These are phyloP conservation scores for Vitis hybrid DNA, from an alignment of 177 flowering plant genomes.

Conservation along the genomic window DNA sequence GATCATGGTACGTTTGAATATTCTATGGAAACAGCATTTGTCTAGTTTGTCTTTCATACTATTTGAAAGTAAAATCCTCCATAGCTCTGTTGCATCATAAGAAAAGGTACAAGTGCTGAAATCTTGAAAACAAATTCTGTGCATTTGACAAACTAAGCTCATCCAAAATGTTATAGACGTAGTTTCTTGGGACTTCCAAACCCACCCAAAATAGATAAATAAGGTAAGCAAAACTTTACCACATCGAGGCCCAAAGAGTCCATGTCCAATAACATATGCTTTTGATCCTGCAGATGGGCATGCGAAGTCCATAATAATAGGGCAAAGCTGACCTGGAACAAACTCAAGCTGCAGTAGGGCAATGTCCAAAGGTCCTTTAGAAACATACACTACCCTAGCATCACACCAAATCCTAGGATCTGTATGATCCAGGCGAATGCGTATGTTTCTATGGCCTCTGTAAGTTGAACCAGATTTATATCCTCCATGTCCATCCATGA, in stretches of 20 bases:
- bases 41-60: not conserved
- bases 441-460: slow-evolving; percentile 43
- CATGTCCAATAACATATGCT: slow-evolving; percentile 89
- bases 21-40: not conserved
- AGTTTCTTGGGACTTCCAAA: not conserved
- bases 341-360: slow-evolving; percentile 77
- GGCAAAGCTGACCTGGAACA: slow-evolving; percentile 59
- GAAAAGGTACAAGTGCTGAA: not conserved
- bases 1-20: not conserved
- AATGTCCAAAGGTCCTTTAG: slow-evolving; percentile 83
- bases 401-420: slow-evolving; percentile 78
- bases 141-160: not conserved
- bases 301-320: slow-evolving; percentile 48
- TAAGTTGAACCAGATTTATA: slow-evolving; percentile 16
- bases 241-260: slow-evolving; percentile 86
- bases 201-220: not conserved
- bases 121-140: not conserved
- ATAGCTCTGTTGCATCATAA: not conserved
- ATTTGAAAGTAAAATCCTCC: not conserved
- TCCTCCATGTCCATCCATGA: slow-evolving; percentile 20
- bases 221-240: slow-evolving; percentile 43
- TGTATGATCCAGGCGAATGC: slow-evolving; percentile 69
- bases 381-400: slow-evolving; percentile 70
- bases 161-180: not conserved
- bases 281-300: slow-evolving; percentile 72